Evolutionary conservation across 2,329 filamentous ascomycete species (phyloP), one percentile per base, ranked within the genome.

Genomic region (Coniochaeta pulveracea): DNA sequence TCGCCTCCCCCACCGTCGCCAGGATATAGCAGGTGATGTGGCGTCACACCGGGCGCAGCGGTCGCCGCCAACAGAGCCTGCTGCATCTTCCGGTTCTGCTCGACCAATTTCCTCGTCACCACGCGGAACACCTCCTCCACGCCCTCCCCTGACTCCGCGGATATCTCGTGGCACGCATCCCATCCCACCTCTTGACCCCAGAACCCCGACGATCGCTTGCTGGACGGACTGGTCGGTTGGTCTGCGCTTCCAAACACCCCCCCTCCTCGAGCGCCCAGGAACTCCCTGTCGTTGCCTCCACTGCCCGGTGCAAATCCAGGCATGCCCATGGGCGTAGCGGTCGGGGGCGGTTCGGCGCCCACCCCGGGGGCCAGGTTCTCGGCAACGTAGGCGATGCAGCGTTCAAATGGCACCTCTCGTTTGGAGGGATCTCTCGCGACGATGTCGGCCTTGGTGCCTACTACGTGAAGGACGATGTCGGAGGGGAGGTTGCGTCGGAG

Each of bases 81-180:
- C 53, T 74, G 70, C 52, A 76, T 69, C 58, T 71, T 72, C 45
- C 70, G 66, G 50, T 75, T 74, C 60, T 75, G 70, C 55, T 76
- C 72, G 43, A 76, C 72, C 36, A 76, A 64, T 52, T 76, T 76
- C 38, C 72, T 60, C 22, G 71, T 68, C 10, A 76, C 71, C 26
- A 76, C 72, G 14, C 89, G 72, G 48, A 96, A 96, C 0, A 98
- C 86, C 57, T 96, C 91, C 47, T 96, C 91, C 12, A 98, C 88
- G 12, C 89, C 89, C 63, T 95, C 88, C 36, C 88, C 88, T 48
- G 80, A 86, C 64, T 93, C 89, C 30, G 89, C 88, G 45, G 80
- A 88, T 50, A 98, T 89, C 61, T 98, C 91, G 56, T 96, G 91
- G 55, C 89, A 96, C 41, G 86, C 93, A 49, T 95, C 88, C 88